phyloP scores from a whole-genome alignment of 1,284 basidiomycete genomes.

The Irpex lacteus region DNA sequence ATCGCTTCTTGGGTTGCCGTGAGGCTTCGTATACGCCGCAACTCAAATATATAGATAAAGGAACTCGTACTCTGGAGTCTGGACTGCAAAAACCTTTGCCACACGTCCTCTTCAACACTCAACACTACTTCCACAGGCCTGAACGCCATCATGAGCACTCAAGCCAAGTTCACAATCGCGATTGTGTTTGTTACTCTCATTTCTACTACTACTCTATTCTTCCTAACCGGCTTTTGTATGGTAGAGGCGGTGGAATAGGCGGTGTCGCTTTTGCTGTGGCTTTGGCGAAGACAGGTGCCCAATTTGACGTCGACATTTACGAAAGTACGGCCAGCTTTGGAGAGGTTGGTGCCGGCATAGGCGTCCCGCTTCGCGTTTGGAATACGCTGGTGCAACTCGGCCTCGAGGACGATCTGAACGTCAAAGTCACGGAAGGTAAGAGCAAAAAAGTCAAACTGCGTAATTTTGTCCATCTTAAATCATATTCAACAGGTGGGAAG shows the following conservation, averaged over 20 bases:
- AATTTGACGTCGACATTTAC: conserved; percentile 39
- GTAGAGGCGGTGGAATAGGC: conserved; percentile 40
- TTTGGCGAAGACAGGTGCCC: conserved; percentile 18
- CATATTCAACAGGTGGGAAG: background rate
- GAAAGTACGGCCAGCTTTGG: conserved; percentile 41
- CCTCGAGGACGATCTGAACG: conserved; percentile 18
- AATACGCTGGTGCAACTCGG: conserved; percentile 20
- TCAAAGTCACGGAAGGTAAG: background rate
- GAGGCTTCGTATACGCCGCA: too few relatives aligned
- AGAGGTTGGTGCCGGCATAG: conserved; percentile 44
- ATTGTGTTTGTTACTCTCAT: background rate
- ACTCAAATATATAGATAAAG: too few relatives aligned
- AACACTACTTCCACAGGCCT: too few relatives aligned
- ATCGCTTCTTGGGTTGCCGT: too few relatives aligned
- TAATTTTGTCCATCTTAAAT: background rate
- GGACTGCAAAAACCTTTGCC: too few relatives aligned
- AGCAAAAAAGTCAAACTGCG: background rate
- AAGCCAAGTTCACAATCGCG: conserved; percentile 8
- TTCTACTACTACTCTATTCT: background rate
- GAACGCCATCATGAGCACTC: background rate
- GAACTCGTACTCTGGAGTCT: too few relatives aligned
- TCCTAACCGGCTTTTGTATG: background rate
- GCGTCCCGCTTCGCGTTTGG: conserved; percentile 26
- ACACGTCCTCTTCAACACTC: too few relatives aligned
- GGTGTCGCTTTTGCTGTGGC: conserved; percentile 40